A percentile compares a stretch with the other conserved stretches of the same genome.
phyloP scores from a whole-genome alignment of 768 basidiomycete genomes.

The Russula dissimulans region DNA sequence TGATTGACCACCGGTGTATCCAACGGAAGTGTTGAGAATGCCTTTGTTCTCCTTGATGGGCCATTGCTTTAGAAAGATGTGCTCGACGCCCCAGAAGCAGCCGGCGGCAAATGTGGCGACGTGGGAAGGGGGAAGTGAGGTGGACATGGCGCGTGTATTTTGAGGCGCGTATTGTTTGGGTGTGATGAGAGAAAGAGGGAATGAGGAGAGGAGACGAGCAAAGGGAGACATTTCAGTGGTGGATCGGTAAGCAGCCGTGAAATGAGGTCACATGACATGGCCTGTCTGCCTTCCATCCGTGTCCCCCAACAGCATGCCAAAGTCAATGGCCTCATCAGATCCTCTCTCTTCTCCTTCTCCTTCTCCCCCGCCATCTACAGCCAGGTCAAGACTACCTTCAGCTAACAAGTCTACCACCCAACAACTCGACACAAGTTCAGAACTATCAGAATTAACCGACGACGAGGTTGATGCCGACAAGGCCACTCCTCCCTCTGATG shows the following conservation, averaged over 20 bases:
- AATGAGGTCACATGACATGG: neutral
- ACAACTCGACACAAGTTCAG: slow-evolving; percentile 54
- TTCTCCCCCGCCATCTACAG: slow-evolving; percentile 40
- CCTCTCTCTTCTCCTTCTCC: slow-evolving; percentile 62
- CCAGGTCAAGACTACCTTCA: slow-evolving; percentile 17
- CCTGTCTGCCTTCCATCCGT: no score
- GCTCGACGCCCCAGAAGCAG: slow-evolving; percentile 84
- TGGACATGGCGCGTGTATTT: slow-evolving; percentile 7
- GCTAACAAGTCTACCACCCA: slow-evolving; percentile 28
- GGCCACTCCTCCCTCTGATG: neutral
- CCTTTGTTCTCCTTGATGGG: slow-evolving; percentile 64
- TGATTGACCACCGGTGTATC: slow-evolving; percentile 67
- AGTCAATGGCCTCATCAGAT: slow-evolving; percentile 55
- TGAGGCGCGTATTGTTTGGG: slow-evolving; percentile 5
- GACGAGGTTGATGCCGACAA: slow-evolving; percentile 56
- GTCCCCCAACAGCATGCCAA: slow-evolving; percentile 27
- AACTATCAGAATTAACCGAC: slow-evolving; percentile 77
- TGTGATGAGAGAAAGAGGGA: neutral
- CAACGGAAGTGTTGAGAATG: slow-evolving; percentile 64
- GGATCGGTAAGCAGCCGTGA: neutral
- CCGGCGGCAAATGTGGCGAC: slow-evolving; percentile 49
- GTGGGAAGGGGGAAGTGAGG: slow-evolving; percentile 22
- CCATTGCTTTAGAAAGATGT: slow-evolving; percentile 75
- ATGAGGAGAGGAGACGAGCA: neutral
- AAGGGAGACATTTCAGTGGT: slow-evolving; percentile 5